Evolutionary conservation across 768 basidiomycete species (phyloP).

Genomic region (Lentinula detonsa): DNA sequence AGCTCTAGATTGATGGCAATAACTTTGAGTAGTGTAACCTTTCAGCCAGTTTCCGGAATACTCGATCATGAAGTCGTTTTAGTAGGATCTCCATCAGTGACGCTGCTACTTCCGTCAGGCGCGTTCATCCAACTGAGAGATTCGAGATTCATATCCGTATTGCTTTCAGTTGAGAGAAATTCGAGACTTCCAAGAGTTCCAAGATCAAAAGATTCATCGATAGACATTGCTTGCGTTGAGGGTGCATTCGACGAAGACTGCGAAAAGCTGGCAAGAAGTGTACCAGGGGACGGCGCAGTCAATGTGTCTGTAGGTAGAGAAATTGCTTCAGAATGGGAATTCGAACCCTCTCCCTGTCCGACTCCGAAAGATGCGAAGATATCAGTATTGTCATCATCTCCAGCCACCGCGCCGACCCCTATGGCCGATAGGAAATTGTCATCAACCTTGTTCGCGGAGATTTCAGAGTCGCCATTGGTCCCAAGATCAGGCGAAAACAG

Average conservation of each 20-base stretch:
- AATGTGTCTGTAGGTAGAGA: slow-evolving; percentile 10
- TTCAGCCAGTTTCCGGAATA: too few species aligned
- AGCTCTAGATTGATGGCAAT: too few species aligned
- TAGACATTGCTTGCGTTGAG: slow-evolving; percentile 21
- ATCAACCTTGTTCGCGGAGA: slow-evolving; percentile 18
- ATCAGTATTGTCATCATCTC: slow-evolving; percentile 14
- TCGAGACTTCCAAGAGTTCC: slow-evolving; percentile 31
- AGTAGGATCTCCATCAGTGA: neutral
- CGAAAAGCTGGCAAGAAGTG: slow-evolving; percentile 40
- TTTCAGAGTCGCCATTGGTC: slow-evolving; percentile 15
- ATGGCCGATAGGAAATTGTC: slow-evolving; percentile 30
- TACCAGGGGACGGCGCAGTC: slow-evolving; percentile 31
- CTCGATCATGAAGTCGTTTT: neutral
- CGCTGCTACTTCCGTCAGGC: neutral
- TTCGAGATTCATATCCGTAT: slow-evolving; percentile 43
- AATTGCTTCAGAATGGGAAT: slow-evolving; percentile 7
- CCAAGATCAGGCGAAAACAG: slow-evolving; percentile 45
- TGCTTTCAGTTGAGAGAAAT: slow-evolving; percentile 32
- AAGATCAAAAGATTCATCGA: slow-evolving; percentile 46
- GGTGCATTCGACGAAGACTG: neutral
- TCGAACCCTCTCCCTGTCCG: slow-evolving; percentile 8
- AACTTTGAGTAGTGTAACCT: too few species aligned
- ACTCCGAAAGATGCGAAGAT: slow-evolving; percentile 28
- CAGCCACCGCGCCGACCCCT: slow-evolving; percentile 11
- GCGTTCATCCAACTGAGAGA: neutral